Evolutionary conservation across 2,329 filamentous ascomycete species (phyloP), one percentile per base, ranked within the genome.

Genomic region (Amauroascus verrucosus): DNA sequence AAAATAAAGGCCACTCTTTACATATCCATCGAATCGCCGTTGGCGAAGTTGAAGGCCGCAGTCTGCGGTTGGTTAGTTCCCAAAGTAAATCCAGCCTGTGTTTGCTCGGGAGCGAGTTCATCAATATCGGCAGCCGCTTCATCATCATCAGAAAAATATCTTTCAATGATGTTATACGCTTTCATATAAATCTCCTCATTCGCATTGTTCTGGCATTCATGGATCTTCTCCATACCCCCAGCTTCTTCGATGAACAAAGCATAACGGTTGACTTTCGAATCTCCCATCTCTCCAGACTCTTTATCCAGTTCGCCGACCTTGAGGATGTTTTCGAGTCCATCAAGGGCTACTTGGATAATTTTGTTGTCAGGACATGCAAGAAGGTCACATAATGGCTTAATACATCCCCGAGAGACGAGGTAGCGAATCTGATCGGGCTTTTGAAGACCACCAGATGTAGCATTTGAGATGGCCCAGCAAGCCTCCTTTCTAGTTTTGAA

Each of bases 151-250:
- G 90, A 96, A 77, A 98, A 98, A 81, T 98, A 98, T 78, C 96
- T 96, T 80, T 98, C 93, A 62, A 98, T 98, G 73, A 98, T 98
- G 80, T 95, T 97, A 80, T 97, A 98, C 0, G 93, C 93, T 83
- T 98, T 98, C 91, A 98, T 97, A 80, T 98, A 98, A 64, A 98
- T 98, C 75, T 98, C 93, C 75, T 98, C 93, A 75, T 98, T 98
- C 77, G 91, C 91, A 66, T 98, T 98, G 77, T 94, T 96, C 78
- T 98, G 93, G 81, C 93, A 97, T 64, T 97, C 91, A 75, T 98
- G 93, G 63, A 98, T 97, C 84, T 97, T 97, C 78, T 97, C 93
- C 93, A 98, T 98, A 61, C 93, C 93, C 66, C 89, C 88, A 62
- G 90, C 95, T 74, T 98, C 93, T 75, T 98, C 93, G 62, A 98